A percentile compares a stretch with the other conserved stretches of the same genome.
Evolutionary conservation across 345 rosid genomes (phyloP).

Genomic region (Erucastrum elatum): DNA sequence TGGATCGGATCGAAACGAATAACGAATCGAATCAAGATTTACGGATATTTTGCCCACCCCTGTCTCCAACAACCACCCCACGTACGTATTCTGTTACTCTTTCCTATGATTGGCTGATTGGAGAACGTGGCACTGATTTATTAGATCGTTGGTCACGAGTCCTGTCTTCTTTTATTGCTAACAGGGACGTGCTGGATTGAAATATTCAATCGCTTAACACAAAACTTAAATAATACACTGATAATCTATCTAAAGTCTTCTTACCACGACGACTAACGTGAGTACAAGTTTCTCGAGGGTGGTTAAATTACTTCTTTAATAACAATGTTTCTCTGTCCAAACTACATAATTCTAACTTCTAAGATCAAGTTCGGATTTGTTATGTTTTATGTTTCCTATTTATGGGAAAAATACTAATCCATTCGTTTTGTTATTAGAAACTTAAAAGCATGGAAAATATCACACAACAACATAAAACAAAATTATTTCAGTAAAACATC

Average conservation of each 20-base stretch:
- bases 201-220: background rate
- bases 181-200: background rate
- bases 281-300: background rate
- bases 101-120: background rate
- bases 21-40: too few relatives aligned
- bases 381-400: background rate
- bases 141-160: background rate
- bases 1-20: too few relatives aligned
- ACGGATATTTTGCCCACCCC: too few relatives aligned
- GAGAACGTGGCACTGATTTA: background rate
- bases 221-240: too few relatives aligned
- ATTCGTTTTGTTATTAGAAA: background rate
- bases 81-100: background rate
- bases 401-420: background rate
- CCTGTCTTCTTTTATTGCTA: too few relatives aligned
- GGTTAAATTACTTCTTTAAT: background rate
- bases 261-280: too few relatives aligned
- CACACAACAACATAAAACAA: background rate
- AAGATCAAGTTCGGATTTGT: background rate
- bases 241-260: too few relatives aligned
- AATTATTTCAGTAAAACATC: background rate
- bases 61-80: background rate
- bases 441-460: background rate
- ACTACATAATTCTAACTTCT: background rate
- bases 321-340: background rate